These are phyloP conservation scores for Cladosporium austrohemisphaericum DNA, from an alignment of 2,329 filamentous ascomycete genomes.

Conservation along the genomic window DNA sequence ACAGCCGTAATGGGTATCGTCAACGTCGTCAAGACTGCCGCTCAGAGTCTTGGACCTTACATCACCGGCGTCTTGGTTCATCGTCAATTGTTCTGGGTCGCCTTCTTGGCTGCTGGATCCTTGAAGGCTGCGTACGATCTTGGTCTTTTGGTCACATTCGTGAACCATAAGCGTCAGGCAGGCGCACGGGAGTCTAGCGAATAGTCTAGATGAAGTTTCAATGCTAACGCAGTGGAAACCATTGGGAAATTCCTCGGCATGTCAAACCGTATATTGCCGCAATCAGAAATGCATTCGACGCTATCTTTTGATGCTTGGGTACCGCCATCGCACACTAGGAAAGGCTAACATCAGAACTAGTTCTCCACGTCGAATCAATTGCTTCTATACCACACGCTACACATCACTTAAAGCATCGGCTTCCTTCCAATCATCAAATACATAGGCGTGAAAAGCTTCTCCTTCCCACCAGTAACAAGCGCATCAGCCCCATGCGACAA, in stretches of 20 bases:
- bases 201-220: too few species aligned
- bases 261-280: too few species aligned
- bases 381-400: too few species aligned
- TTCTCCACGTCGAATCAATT: too few species aligned
- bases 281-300: too few species aligned
- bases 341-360: too few species aligned
- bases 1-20: slow-evolving; percentile 69
- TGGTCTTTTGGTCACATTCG: slow-evolving; percentile 31
- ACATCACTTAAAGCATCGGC: too few species aligned
- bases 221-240: too few species aligned
- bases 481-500: slow-evolving; percentile 66
- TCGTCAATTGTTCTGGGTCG: slow-evolving; percentile 55
- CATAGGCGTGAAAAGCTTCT: slow-evolving; percentile 93
- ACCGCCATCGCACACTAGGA: too few species aligned
- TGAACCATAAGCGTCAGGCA: slow-evolving; percentile 1
- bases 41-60: slow-evolving; percentile 59
- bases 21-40: slow-evolving; percentile 65
- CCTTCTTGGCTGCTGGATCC: slow-evolving; percentile 60
- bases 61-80: slow-evolving; percentile 62
- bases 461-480: slow-evolving; percentile 49
- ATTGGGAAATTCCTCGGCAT: too few species aligned
- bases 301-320: too few species aligned
- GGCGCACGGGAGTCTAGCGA: too few species aligned
- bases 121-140: slow-evolving; percentile 54
- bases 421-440: slow-evolving; percentile 92